Evolutionary conservation across 1,284 basidiomycete genomes (phyloP).

Genomic region (Apiotrichum montevideense): DNA sequence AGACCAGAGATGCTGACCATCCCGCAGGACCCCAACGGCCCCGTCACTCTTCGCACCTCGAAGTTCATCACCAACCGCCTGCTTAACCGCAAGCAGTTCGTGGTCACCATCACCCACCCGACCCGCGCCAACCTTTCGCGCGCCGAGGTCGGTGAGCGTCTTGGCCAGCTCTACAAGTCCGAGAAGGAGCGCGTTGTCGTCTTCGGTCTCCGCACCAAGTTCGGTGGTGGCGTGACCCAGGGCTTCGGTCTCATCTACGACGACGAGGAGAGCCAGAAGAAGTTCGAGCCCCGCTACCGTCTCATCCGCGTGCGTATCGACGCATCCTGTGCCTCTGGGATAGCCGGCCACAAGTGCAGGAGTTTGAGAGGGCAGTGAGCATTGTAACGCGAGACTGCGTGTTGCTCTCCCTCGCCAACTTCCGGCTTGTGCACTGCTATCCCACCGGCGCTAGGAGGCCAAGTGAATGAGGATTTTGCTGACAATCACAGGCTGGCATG

Average conservation of each 20-base stretch:
- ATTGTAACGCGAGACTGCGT: no score
- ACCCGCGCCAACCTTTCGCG: slow-evolving; percentile 92
- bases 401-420: no score
- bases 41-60: slow-evolving; percentile 94
- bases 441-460: no score
- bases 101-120: slow-evolving; percentile 94
- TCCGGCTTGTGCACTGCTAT: no score
- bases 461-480: slow-evolving; percentile 53
- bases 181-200: slow-evolving; percentile 58
- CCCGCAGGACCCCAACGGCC: slow-evolving; percentile 67
- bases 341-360: neutral
- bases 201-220: slow-evolving; percentile 75
- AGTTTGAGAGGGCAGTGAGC: neutral
- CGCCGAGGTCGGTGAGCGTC: slow-evolving; percentile 86
- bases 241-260: slow-evolving; percentile 99
- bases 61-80: slow-evolving; percentile 99
- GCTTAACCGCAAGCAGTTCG: slow-evolving; percentile 78
- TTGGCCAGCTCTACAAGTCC: slow-evolving; percentile 64
- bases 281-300: slow-evolving; percentile 96
- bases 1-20: neutral
- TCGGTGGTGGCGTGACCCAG: slow-evolving; percentile 97
- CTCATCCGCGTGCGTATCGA: slow-evolving; percentile 76
- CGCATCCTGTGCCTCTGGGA: neutral
- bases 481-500: slow-evolving; percentile 53
- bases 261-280: slow-evolving; percentile 86